Evolutionary conservation across 257 asterid species (phyloP).

Genomic region (Craterostigma plantagineum): DNA sequence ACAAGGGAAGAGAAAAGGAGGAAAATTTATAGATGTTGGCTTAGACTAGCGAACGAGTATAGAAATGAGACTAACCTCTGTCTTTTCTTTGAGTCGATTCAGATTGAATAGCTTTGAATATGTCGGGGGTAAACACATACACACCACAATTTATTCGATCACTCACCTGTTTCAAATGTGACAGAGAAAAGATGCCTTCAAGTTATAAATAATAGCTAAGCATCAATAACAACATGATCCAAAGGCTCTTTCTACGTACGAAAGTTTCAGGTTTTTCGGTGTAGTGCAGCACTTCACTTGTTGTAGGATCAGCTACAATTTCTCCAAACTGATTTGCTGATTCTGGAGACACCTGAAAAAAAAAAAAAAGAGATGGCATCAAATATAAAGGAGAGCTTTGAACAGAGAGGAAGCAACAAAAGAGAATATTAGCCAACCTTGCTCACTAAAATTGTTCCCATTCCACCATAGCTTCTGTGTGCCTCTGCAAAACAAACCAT

Average conservation of each 20-base stretch:
- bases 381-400: no score
- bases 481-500: slow-evolving; percentile 9
- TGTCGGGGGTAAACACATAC: slow-evolving; percentile 69
- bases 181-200: background rate
- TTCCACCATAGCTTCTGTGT: slow-evolving; percentile 6
- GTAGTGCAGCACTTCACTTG: slow-evolving; percentile 72
- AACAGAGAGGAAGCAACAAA: background rate
- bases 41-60: no score
- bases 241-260: slow-evolving; percentile 23
- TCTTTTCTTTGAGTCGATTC: slow-evolving; percentile 70
- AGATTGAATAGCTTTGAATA: slow-evolving; percentile 63
- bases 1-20: background rate
- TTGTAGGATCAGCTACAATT: slow-evolving; percentile 66
- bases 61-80: slow-evolving; percentile 28
- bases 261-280: slow-evolving; percentile 90
- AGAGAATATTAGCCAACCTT: slow-evolving; percentile 2
- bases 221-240: background rate
- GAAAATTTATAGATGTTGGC: background rate
- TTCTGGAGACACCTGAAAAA: slow-evolving; percentile 64
- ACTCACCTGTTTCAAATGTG: slow-evolving; percentile 40
- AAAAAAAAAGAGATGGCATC: no score
- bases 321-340: slow-evolving; percentile 78
- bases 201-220: background rate
- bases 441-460: slow-evolving; percentile 4
- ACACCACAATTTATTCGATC: slow-evolving; percentile 86